Percentiles rank a stretch among this genome's conserved stretches.
Conservation (phyloP, 2,329 filamentous ascomycete species). For the Gliomastix tumulicola region DNA sequence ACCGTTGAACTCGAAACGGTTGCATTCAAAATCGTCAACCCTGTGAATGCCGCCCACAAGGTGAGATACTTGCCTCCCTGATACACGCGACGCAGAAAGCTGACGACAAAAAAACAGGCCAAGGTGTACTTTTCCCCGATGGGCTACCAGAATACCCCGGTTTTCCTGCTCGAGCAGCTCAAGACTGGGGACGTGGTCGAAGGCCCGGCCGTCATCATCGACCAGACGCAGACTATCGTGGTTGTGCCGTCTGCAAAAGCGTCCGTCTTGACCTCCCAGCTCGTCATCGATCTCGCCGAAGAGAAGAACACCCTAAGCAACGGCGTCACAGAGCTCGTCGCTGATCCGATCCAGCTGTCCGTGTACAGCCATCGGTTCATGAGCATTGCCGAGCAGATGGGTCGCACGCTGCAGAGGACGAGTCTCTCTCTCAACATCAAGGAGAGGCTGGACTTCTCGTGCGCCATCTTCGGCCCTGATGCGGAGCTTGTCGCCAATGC, state of each 20-base stretch:
- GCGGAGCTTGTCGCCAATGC: conserved; percentile 69
- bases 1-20: neutral
- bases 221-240: conserved; percentile 67
- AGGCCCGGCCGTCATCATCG: conserved; percentile 49
- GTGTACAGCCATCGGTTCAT: conserved; percentile 76
- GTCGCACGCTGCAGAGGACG: conserved; percentile 67
- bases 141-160: conserved; percentile 86
- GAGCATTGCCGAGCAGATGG: conserved; percentile 79
- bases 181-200: conserved; percentile 59
- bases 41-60: neutral
- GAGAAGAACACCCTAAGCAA: conserved; percentile 2
- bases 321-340: conserved; percentile 19
- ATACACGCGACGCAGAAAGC: too few relatives aligned
- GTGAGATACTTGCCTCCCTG: too few relatives aligned
- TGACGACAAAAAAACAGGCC: too few relatives aligned
- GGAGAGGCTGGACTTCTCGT: conserved; percentile 72
- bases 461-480: conserved; percentile 66
- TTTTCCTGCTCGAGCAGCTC: conserved; percentile 97
- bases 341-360: conserved; percentile 66
- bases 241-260: conserved; percentile 40
- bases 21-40: neutral
- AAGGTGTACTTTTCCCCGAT: neutral
- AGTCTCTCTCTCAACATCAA: conserved; percentile 72
- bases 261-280: conserved; percentile 23
- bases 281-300: conserved; percentile 22